Evolutionary conservation across 2,329 filamentous ascomycete species (phyloP), one percentile per base, ranked within the genome.

Genomic region (Neoarthrinium moseri): DNA sequence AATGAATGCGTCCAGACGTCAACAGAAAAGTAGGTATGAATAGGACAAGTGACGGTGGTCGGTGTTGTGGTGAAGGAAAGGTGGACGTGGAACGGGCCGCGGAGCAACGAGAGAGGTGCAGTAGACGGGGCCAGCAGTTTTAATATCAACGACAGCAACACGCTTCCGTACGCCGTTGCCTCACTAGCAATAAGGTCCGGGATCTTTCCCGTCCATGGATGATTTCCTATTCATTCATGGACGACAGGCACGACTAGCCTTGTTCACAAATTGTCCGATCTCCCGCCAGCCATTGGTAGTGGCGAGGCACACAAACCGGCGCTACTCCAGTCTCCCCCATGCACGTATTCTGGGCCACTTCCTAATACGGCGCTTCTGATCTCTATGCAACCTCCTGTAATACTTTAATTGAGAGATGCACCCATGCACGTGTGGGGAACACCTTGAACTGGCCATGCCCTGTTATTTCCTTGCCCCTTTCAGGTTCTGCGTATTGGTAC

Each of bases 1-100:
- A 56, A 55, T 43, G 49, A 45, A 52, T 46, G 53, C 43, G 47
- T 51, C 49, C 47, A 48, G 49, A 51, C 48, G 43, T 43, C 44
- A 43, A 46, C 43, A 36, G 23, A 44, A 26, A 32, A 36, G 21
- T 35, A 40, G 26, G 36, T 44, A 44, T 20, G 32, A 43, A 43
- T 43, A 15, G 15, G 20, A 13, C 22, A 29, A 26, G 26, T 30
- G 38, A 11, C 18, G 32, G 32, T 35, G 32, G 32, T 35, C n/a
- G n/a, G n/a, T n/a, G n/a, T n/a, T n/a, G n/a, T n/a, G n/a, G n/a
- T n/a, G n/a, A n/a, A n/a, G n/a, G 15, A 35, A 18, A 35, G 33
- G 33, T 35, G 17, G 26, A 36, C 30, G 41, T 35, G 21, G 18
- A 13, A 35, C 30, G 30, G 22, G 41, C 30, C 41, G 36, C 13